phyloP scores from a whole-genome alignment of 2,329 filamentous ascomycete species.

The Calonectria fujianensis region DNA sequence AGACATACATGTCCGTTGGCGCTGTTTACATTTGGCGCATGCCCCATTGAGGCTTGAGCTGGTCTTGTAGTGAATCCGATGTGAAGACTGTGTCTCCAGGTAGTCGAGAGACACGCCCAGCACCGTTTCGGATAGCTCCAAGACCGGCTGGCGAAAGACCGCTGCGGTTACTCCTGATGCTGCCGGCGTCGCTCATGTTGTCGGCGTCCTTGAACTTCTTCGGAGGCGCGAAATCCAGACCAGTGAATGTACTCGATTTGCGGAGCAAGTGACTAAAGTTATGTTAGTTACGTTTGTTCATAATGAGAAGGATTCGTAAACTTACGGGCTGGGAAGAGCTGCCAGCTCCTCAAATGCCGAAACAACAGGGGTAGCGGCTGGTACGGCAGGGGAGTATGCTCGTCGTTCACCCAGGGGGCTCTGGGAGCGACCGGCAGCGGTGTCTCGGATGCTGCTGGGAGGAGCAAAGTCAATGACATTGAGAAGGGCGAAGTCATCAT shows the following conservation, averaged over 20 bases:
- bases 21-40: constrained; percentile 64
- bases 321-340: constrained; percentile 92
- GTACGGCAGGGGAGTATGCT: constrained; percentile 84
- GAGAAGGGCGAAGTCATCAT: constrained; percentile 84
- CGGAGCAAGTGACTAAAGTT: constrained; percentile 78
- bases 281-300: constrained; percentile 52
- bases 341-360: constrained; percentile 92
- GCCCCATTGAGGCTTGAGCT: constrained; percentile 76
- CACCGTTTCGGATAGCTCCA: constrained; percentile 85
- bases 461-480: constrained; percentile 90
- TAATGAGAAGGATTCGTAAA: constrained; percentile 54
- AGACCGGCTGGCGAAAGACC: constrained; percentile 84
- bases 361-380: constrained; percentile 85
- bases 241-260: constrained; percentile 86
- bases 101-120: constrained; percentile 89
- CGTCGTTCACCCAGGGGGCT: constrained; percentile 78
- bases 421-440: constrained; percentile 80
- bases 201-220: constrained; percentile 81
- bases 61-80: constrained; percentile 77
- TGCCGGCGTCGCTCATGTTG: constrained; percentile 78
- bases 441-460: constrained; percentile 79
- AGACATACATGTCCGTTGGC: constrained; percentile 25
- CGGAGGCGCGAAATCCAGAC: constrained; percentile 87
- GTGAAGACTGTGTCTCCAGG: constrained; percentile 89
- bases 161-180: constrained; percentile 78